Base-by-base conservation (phyloP, 805 yeast genomes). In the Candida maris region DNA sequence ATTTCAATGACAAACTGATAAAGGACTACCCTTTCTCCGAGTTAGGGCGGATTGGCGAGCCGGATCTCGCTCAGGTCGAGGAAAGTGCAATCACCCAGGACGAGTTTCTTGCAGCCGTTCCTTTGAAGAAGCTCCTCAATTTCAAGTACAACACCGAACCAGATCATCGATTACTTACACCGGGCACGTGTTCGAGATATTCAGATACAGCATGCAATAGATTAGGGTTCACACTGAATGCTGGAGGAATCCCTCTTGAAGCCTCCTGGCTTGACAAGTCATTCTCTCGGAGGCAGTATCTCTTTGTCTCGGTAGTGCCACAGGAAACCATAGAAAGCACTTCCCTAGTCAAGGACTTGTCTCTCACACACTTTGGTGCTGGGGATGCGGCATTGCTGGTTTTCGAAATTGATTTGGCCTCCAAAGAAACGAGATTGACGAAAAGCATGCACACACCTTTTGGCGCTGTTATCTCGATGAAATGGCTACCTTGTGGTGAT, bases 211-310 rank as follows among this genome's bases (percentile, higher is more conserved):
- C 38, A 9, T 35, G 19, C 6, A 31, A 45, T 14, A 44, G 65
- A 34, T 13, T 25, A 5, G 65, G 65, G 0, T 34, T 41, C 16
- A 46, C 53, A 3, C 26, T 54, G 2, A 59, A 58, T 32, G 49
- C 58, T 6, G 65, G 65, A 15, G 65, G 64, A 2, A 13, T 52
- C 3, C 61, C 65, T 3, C 16, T 58, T 9, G 33, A 41, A 5
- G 37, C 50, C 8, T 44, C 48, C 16, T 60, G 63, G 61, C 37
- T 48, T 18, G 48, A 54, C 26, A 42, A 44, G 22, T 22, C 33
- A 4, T 36, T 52, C 3, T 30, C 40, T 21, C 42, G 32, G 5
- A 45, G 43, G 12, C 38, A 44, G 19, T 61, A 47, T 32, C 30
- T 61, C 12, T 57, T 60, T 45, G 57, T 60, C 1, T 50, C 57